These are phyloP conservation scores for Kuraishia molischiana DNA, from an alignment of 805 yeast genomes.

Conservation along the genomic window DNA sequence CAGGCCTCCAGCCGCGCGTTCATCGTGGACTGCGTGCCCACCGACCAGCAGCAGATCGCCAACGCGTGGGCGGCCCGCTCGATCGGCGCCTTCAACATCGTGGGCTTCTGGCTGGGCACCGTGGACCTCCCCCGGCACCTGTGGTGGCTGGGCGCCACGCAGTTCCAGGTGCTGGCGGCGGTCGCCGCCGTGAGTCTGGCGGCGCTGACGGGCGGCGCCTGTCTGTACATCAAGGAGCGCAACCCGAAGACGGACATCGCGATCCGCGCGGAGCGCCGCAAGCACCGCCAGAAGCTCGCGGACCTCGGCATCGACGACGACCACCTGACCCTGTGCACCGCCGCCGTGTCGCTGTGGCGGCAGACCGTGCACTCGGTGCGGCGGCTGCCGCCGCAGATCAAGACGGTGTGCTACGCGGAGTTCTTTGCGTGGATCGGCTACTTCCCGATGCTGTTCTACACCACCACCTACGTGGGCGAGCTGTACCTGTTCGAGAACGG, in stretches of 20 bases:
- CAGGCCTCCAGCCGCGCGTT: slow-evolving; percentile 55
- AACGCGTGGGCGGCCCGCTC: slow-evolving; percentile 62
- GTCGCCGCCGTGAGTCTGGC: slow-evolving; percentile 32
- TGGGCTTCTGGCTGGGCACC: slow-evolving; percentile 46
- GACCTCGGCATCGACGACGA: slow-evolving; percentile 25
- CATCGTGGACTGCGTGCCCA: slow-evolving; percentile 51
- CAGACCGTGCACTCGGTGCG: slow-evolving; percentile 26
- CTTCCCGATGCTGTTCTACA: slow-evolving; percentile 55
- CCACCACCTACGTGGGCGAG: slow-evolving; percentile 58
- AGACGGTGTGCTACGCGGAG: slow-evolving; percentile 42
- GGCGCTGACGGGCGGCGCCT: slow-evolving; percentile 27
- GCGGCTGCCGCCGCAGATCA: slow-evolving; percentile 39
- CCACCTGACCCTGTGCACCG: slow-evolving; percentile 8
- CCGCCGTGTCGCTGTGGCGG: slow-evolving; percentile 14
- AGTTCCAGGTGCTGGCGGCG: slow-evolving; percentile 38
- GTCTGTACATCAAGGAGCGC: slow-evolving; percentile 34
- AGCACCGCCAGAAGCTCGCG: slow-evolving; percentile 19
- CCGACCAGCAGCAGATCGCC: slow-evolving; percentile 45
- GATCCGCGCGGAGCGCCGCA: slow-evolving; percentile 26
- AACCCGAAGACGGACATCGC: slow-evolving; percentile 33
- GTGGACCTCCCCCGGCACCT: slow-evolving; percentile 27
- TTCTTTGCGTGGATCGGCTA: slow-evolving; percentile 64
- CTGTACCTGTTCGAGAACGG: slow-evolving; percentile 35
- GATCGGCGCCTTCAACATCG: slow-evolving; percentile 49
- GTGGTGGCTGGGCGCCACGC: slow-evolving; percentile 35